These are phyloP conservation scores for Excoecaria agallocha DNA, from an alignment of 345 rosid species.

Conservation along the genomic window DNA sequence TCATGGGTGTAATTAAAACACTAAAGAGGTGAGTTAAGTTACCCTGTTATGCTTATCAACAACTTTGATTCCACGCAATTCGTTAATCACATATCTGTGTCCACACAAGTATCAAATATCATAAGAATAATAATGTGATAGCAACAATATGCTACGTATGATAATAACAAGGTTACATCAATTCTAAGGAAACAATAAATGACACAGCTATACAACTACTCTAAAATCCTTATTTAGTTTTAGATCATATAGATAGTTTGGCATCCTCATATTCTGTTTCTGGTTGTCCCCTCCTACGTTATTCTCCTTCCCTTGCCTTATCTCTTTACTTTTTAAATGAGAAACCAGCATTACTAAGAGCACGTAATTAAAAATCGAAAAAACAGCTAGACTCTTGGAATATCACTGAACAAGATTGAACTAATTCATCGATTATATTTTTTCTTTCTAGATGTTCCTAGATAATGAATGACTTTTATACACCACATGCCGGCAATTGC, in stretches of 20 bases:
- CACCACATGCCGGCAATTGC: background rate
- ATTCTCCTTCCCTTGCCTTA: background rate
- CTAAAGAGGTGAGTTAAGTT: conserved; percentile 12
- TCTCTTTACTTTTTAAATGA: background rate
- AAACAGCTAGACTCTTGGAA: background rate
- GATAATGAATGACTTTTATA: background rate
- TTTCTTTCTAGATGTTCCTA: background rate
- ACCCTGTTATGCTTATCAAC: conserved; percentile 48
- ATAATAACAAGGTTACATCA: background rate
- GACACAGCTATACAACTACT: background rate
- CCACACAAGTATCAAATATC: conserved; percentile 9
- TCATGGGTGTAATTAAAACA: too few species aligned
- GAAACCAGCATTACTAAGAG: background rate
- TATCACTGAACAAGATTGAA: background rate
- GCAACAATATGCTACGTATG: background rate
- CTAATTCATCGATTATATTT: too few species aligned
- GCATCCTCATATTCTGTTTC: background rate
- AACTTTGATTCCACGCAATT: conserved; percentile 45
- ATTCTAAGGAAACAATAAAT: background rate
- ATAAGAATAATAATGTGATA: background rate
- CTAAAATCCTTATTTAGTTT: background rate
- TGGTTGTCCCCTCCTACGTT: background rate
- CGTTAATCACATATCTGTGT: conserved; percentile 42
- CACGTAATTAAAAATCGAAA: background rate
- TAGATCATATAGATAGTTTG: background rate